A percentile compares a stretch with the other conserved stretches of the same genome.
Conservation (phyloP, 2,329 filamentous ascomycete species). For the Beauveria sp. region DNA sequence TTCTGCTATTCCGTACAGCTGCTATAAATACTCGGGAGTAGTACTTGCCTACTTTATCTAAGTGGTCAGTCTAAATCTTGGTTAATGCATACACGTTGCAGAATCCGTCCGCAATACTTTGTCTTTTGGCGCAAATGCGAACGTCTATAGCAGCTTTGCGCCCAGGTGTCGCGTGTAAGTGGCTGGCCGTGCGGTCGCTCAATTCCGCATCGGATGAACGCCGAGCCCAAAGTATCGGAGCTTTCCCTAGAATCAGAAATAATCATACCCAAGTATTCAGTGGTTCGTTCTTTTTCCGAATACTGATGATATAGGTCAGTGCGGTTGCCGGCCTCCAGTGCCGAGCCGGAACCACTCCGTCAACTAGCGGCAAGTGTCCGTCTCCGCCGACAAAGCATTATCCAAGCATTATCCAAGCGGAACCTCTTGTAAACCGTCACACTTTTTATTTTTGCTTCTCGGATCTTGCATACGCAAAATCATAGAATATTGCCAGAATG, state of each 20-base stretch:
- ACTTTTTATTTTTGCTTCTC: background rate
- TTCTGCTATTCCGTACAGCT: too few species aligned
- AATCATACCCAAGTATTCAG: background rate
- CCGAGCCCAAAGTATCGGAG: background rate
- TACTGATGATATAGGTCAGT: background rate
- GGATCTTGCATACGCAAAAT: background rate
- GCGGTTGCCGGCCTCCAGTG: slow-evolving; percentile 2
- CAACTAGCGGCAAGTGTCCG: background rate
- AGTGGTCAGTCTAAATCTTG: too few species aligned
- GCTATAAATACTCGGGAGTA: too few species aligned
- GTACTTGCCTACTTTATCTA: too few species aligned
- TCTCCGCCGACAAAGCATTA: background rate
- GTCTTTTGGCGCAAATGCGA: too few species aligned
- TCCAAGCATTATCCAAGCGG: too few species aligned
- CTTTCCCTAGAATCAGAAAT: too few species aligned
- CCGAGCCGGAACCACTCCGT: slow-evolving; percentile 1
- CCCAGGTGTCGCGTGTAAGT: background rate
- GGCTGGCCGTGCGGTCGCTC: background rate
- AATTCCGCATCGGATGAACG: background rate
- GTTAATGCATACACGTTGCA: too few species aligned
- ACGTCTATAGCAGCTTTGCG: too few species aligned
- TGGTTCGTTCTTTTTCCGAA: background rate
- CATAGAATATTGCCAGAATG: slow-evolving; percentile 35
- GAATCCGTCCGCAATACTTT: too few species aligned
- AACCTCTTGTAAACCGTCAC: background rate